Evolutionary conservation across 768 basidiomycete species (phyloP), one percentile per base, ranked within the genome.

Genomic region (Fomitopsis serialis): DNA sequence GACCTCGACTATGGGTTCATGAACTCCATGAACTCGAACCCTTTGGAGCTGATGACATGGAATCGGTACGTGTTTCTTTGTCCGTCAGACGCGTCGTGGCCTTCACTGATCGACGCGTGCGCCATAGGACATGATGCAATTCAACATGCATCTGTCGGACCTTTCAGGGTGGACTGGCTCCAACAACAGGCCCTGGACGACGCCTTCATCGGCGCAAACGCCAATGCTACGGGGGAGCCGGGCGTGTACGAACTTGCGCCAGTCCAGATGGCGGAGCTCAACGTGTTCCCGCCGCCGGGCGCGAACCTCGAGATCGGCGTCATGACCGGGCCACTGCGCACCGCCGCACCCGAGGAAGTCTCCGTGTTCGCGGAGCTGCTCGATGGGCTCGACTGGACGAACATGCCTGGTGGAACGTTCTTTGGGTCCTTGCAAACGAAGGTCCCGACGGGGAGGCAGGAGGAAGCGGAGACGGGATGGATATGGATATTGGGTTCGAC

Each of bases 311-410:
- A 47, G 25, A 29, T 47, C 13, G 17, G 25, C 25, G 6, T 32
- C 27, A 13, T 47, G 29, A 6, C 29, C 6, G 23, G 45, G 22
- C 15, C 23, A 25, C 11, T 27, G 29, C 7, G n/a, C 3, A 13
- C 24, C 25, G 15, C 10, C 6, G 5, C 2, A 35, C n/a, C 15
- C 5, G 34, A 40, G 4, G 19, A 52, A 25, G 29, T 32, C 29
- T 32, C 29, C 29, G 17, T 23, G 44, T 52, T 52, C 32, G 42
- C 42, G 25, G 21, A 52, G 44, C 21, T 52, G 15, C 51, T 52
- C 25, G 9, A 15, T 6, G 22, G 25, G 13, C 29, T 52, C 32
- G 51, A 52, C 22, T 45, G 12, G 12, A 8, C 48, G 48, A 21
- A n/a, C 6, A 40, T 43, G 13, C 48, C 48, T 3, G 27, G 50